Conservation (phyloP, 2,329 filamentous ascomycete species). For the Fusarium keratoplasticum region DNA sequence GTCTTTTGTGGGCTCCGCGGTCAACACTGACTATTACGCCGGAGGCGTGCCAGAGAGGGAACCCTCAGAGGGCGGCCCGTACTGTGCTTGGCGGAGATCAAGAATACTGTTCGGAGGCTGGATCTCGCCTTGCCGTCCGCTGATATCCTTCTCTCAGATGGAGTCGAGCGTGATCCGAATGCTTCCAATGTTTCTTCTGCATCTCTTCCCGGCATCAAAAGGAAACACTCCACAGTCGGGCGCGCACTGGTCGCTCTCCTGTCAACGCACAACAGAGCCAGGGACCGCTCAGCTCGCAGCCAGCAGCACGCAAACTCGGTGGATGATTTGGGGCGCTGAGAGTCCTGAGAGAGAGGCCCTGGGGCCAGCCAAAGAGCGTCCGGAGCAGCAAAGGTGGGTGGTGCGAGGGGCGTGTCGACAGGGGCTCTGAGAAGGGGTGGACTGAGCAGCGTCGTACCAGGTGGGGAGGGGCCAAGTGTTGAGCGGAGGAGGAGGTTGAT, state of each 20-base stretch:
- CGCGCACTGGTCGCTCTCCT: conserved; percentile 45
- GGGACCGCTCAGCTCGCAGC: conserved; percentile 39
- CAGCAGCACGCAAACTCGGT: conserved; percentile 35
- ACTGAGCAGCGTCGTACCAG: conserved; percentile 50
- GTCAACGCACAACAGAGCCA: conserved; percentile 43
- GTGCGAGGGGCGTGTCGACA: conserved; percentile 43
- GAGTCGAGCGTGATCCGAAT: conserved; percentile 9
- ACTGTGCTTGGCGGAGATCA: conserved; percentile 29
- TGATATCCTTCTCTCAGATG: conserved; percentile 22
- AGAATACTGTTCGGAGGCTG: conserved; percentile 23
- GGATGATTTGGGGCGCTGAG: conserved; percentile 38
- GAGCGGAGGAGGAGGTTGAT: conserved; percentile 42
- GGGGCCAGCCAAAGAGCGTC: conserved; percentile 32
- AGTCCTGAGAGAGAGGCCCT: background rate
- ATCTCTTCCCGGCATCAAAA: conserved; percentile 13
- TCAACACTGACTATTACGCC: conserved; percentile 20
- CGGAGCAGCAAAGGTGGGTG: conserved; percentile 37
- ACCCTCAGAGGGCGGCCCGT: conserved; percentile 10
- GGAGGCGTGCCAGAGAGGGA: conserved; percentile 15
- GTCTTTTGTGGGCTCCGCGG: background rate
- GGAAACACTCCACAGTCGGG: conserved; percentile 37
- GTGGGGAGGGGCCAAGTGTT: conserved; percentile 32
- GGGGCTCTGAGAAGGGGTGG: conserved; percentile 37
- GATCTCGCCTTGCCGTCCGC: conserved; percentile 16
- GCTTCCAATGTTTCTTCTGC: conserved; percentile 28